Conservation (phyloP, 768 basidiomycete species). For the Suillus americanus region DNA sequence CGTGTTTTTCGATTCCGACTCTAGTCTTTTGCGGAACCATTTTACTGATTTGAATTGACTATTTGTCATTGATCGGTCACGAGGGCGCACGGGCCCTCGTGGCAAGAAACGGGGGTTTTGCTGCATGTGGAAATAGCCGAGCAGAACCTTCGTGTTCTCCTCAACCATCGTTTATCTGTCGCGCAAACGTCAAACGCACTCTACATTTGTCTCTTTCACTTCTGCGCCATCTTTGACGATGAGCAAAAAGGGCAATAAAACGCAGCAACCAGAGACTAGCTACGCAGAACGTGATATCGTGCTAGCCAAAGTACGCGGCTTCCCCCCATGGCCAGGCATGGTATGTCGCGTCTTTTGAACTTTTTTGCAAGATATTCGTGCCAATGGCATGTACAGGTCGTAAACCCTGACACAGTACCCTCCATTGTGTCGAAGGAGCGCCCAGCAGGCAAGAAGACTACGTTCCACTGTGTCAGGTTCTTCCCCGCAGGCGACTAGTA, state of each 20-base stretch:
- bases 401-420: constrained; percentile 70
- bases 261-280: constrained; percentile 39
- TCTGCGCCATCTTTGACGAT: constrained; percentile 26
- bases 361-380: constrained; percentile 13
- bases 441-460: constrained; percentile 69
- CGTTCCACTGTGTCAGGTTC: constrained; percentile 77
- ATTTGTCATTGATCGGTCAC: constrained; percentile 16
- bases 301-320: constrained; percentile 91
- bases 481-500: constrained; percentile 95
- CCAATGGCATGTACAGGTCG: constrained; percentile 52
- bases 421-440: constrained; percentile 63
- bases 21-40: constrained; percentile 30
- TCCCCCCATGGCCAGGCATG: constrained; percentile 92
- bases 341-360: constrained; percentile 51
- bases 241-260: constrained; percentile 54
- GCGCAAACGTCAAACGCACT: constrained; percentile 23
- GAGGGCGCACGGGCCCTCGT: constrained; percentile 40
- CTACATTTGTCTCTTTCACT: constrained; percentile 17
- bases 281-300: constrained; percentile 84
- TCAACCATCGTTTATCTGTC: constrained; percentile 41
- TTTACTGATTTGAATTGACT: constrained; percentile 31
- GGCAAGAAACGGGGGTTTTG: constrained; percentile 38
- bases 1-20: constrained; percentile 29
- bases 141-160: constrained; percentile 39
- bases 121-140: constrained; percentile 40